Evolutionary conservation across 176 grass and related monocot genomes (phyloP), one percentile per base, ranked within the genome.

Genomic region (Carex myosuroides): DNA sequence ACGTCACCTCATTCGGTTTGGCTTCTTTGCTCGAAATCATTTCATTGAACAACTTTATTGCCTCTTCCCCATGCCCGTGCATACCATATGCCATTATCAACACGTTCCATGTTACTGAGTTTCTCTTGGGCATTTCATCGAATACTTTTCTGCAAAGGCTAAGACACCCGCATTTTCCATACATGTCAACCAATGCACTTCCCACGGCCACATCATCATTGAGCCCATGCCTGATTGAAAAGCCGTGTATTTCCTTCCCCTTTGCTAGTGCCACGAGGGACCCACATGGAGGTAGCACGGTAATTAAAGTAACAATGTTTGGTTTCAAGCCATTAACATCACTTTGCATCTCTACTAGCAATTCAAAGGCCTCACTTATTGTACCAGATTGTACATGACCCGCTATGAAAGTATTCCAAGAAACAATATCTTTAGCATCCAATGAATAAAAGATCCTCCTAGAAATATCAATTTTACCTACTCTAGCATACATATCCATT

Each of bases 21-120:
- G 87, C 92, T 86, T 98, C 95, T 22, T 73, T 88, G 84, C 79
- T 79, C 13, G 52, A 85, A 79, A 87, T 67, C 95, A 97, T 97
- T 18, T 46, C 57, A 50, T 98, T 87, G 52, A 98, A 94, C 69
- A 94, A 84, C 18, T 68, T 84, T 46, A 94, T 56, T 12, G 95
- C 91, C 30, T 93, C 84, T n/a, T 65, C 82, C 16, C 95, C 95
- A 24, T 86, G 89, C 17, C 95, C 95, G 37, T 94, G 92, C 95
- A 98, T 98, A 58, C 95, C 95, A 53, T 94, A 92, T 13, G 90
- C 95, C 95, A 94, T 93, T 81, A 98, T 93, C 44, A 98, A 90
- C n/a, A 94, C 95, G 75, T 98, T 98, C 95, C 95, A 98, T 64
- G 95, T 98, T 89, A 98, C 90, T n/a, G 84, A 73, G 41, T 98